Evolutionary conservation across 441 rosid species (phyloP).

Genomic region (Brassica hybrid): DNA sequence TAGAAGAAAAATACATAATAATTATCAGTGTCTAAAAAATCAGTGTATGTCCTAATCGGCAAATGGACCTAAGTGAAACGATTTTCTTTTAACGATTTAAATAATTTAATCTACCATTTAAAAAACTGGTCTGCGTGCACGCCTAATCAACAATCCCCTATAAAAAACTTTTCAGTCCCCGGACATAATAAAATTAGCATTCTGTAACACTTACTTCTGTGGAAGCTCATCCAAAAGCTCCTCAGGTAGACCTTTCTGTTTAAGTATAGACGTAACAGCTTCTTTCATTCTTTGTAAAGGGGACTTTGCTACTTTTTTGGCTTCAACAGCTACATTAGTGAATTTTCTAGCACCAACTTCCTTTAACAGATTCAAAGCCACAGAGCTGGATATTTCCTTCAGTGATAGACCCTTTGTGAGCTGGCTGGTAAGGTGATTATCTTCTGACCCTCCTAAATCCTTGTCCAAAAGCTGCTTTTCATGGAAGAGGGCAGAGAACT

Average conservation of each 20-base stretch:
- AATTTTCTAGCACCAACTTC: constrained; percentile 62
- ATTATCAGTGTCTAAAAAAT: too few species aligned
- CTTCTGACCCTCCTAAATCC: constrained; percentile 44
- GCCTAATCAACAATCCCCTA: too few species aligned
- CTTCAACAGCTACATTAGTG: constrained; percentile 59
- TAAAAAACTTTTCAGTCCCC: constrained; percentile 2
- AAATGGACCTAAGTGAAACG: too few species aligned
- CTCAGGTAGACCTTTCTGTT: constrained; percentile 58
- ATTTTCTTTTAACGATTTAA: too few species aligned
- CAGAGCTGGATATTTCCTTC: constrained; percentile 54
- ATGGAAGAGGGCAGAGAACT: constrained; percentile 55
- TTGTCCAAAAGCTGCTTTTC: constrained; percentile 45
- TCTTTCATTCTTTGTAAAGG: constrained; percentile 71
- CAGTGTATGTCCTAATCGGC: too few species aligned
- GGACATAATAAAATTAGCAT: constrained; percentile 23
- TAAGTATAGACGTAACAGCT: constrained; percentile 57
- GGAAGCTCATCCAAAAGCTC: constrained; percentile 78
- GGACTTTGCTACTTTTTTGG: constrained; percentile 62
- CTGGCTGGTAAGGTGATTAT: constrained; percentile 36
- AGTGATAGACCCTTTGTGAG: constrained; percentile 41
- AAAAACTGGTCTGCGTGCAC: too few species aligned
- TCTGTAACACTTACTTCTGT: constrained; percentile 45
- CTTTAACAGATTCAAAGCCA: constrained; percentile 64
- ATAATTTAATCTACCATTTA: too few species aligned
- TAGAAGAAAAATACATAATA: constrained; percentile 9